Evolutionary conservation across 2,329 filamentous ascomycete genomes (phyloP), one percentile per base, ranked within the genome.

Genomic region (Botrytis porri): DNA sequence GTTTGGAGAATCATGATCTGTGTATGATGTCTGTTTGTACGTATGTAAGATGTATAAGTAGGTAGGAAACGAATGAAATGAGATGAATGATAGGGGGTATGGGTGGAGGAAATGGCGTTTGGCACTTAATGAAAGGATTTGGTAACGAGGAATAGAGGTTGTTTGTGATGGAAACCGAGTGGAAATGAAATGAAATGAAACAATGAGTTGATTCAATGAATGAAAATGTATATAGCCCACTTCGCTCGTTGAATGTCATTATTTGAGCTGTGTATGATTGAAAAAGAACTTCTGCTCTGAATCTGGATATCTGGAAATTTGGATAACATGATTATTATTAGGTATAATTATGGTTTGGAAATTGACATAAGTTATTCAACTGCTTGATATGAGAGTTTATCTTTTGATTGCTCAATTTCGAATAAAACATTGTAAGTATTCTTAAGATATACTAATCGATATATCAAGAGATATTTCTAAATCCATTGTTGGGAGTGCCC

Each of bases 241-340:
- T 29, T 1, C 22, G 1, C 35, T n/a, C 12, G 3, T n/a, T 59
- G 2, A n/a, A 37, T 5, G 0, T 5, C 4, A 37, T n/a, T 37
- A 2, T 18, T 64, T 43, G 39, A 64, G 32, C 43, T 51, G 0
- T n/a, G 10, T 22, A 1, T 12, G 4, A 14, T 18, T 25, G 6
- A 9, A 29, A 65, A 65, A 48, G 29, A 18, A 41, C 9, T 14
- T 12, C 2, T 8, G 0, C 22, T 25, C 7, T 61, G 3, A 61
- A 61, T 39, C 3, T 61, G 22, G 3, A 25, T 12, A 12, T 9
- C 59, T 16, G 16, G 8, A 61, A 25, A 0, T 37, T 37, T 37
- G 35, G 3, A 14, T 25, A 32, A 37, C 10, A 14, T 25, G 5
- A 1, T 10, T 14, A 54, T n/a, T 12, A n/a, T n/a, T 54, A 25